Conservation (phyloP, 2,329 filamentous ascomycete genomes). For the Penicillium sp. region DNA sequence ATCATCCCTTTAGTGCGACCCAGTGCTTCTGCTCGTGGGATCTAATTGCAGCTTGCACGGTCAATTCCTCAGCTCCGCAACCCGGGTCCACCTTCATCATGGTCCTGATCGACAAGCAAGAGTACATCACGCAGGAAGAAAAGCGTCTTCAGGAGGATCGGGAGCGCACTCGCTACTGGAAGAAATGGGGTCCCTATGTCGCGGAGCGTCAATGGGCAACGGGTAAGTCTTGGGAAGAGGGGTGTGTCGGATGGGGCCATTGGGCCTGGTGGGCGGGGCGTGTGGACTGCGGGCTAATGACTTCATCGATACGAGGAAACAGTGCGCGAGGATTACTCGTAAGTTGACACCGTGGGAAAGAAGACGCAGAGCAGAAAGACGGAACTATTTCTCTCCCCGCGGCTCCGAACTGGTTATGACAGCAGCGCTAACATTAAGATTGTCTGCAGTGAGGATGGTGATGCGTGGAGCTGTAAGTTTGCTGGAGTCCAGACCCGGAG, state of each 20-base stretch:
- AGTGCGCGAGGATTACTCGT: conserved; percentile 90
- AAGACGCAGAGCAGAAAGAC: background rate
- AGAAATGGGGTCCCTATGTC: conserved; percentile 94
- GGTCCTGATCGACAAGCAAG: conserved; percentile 84
- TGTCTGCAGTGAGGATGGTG: conserved; percentile 64
- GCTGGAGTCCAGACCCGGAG: too few relatives aligned
- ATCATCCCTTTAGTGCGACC: background rate
- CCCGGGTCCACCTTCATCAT: conserved; percentile 45
- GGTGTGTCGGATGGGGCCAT: too few relatives aligned
- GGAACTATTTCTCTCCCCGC: background rate
- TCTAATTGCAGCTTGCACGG: conserved; percentile 4
- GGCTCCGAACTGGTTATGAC: conserved; percentile 9
- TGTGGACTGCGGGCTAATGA: conserved; percentile 21
- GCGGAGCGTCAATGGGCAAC: conserved; percentile 95
- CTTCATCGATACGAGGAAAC: conserved; percentile 15
- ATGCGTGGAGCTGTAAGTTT: conserved; percentile 88
- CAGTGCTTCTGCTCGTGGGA: background rate
- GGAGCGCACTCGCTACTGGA: conserved; percentile 85
- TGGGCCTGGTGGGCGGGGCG: background rate
- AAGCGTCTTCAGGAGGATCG: conserved; percentile 80
- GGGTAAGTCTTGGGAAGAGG: conserved; percentile 47
- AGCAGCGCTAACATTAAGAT: background rate
- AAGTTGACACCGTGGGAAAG: conserved; percentile 33
- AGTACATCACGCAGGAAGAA: conserved; percentile 85
- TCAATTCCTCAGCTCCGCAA: conserved; percentile 1